A percentile compares a stretch with the other conserved stretches of the same genome.
Evolutionary conservation across 768 basidiomycete species (phyloP).

Genomic region (Tephrocybe sp.): DNA sequence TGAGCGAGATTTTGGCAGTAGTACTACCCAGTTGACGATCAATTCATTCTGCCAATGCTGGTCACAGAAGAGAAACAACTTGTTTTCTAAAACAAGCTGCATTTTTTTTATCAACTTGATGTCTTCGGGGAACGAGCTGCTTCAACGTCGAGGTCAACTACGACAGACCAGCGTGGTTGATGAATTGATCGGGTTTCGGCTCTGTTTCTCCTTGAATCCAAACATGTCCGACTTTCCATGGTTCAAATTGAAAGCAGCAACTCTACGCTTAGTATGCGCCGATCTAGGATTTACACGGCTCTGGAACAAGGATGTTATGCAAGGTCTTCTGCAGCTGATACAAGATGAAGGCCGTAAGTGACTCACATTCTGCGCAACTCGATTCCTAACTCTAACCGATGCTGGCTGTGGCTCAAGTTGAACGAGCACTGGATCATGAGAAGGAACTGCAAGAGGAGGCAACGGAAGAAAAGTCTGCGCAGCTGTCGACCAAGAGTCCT

Average conservation of each 20-base stretch:
- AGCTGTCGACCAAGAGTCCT: not conserved
- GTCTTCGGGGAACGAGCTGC: too few relatives aligned
- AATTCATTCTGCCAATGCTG: too few relatives aligned
- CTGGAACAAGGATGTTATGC: constrained; percentile 12
- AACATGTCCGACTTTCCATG: constrained; percentile 18
- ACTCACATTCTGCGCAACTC: not conserved
- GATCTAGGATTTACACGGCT: constrained; percentile 13
- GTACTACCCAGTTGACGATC: too few relatives aligned
- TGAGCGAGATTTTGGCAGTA: too few relatives aligned
- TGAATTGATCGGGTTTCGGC: constrained; percentile 10
- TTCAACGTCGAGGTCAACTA: not conserved
- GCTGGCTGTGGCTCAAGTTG: constrained; percentile 13
- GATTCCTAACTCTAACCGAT: not conserved
- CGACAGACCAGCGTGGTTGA: not conserved
- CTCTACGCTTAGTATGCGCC: constrained; percentile 18
- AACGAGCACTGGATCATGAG: constrained; percentile 9
- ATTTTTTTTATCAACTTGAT: too few relatives aligned
- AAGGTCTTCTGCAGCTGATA: constrained; percentile 9
- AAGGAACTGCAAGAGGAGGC: not conserved
- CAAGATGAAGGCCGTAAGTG: constrained; percentile 17
- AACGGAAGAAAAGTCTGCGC: constrained; percentile 2
- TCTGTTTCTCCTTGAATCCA: not conserved
- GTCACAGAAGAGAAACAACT: too few relatives aligned
- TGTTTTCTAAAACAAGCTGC: too few relatives aligned
- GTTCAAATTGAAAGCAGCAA: constrained; percentile 20